Base-by-base conservation (phyloP, 2,329 filamentous ascomycete species). In the Furcasterigmium sp. region DNA sequence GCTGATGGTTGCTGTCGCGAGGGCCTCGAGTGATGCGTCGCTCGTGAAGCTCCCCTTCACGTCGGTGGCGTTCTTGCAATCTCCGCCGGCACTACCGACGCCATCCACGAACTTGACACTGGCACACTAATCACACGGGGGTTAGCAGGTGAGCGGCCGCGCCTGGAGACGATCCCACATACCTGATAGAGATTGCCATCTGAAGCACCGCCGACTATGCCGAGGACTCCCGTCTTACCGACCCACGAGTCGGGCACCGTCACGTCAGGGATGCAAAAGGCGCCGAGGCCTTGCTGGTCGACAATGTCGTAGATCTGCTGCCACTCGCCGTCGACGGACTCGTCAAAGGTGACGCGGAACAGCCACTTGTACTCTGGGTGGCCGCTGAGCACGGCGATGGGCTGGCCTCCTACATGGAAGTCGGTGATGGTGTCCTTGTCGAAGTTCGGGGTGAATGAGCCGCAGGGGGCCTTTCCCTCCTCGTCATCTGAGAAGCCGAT, bases 131-230 rank as follows among this genome's bases (percentile, higher is more conserved):
- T n/a, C n/a, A n/a, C n/a, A n/a, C n/a, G n/a, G n/a, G n/a, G n/a
- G n/a, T n/a, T n/a, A n/a, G n/a, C n/a, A n/a, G n/a, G n/a, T n/a
- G n/a, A n/a, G n/a, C n/a, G n/a, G n/a, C n/a, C n/a, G n/a, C n/a
- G n/a, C n/a, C n/a, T n/a, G n/a, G 23, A 11, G 23, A 35, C 17
- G n/a, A n/a, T n/a, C n/a, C n/a, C 15, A 52, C 64, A 42, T 58
- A 80, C 78, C 66, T 78, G 72, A 54, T 71, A 82, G 6, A 82
- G 59, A 14, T 75, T 48, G 3, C 80, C 80, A 46, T 84, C 80
- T 1, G 69, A 62, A 0, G 72, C 77, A 17, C 72, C 64, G 18
- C 67, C 69, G 0, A 76, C 70, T 23, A 82, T 59, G 35, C 71
- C 61, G 5, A 84, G 54, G 14, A 82, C 62, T 15, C 77, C 80